Base-by-base conservation (phyloP, 495 filamentous ascomycete genomes). In the Lentithecium fluviatile region DNA sequence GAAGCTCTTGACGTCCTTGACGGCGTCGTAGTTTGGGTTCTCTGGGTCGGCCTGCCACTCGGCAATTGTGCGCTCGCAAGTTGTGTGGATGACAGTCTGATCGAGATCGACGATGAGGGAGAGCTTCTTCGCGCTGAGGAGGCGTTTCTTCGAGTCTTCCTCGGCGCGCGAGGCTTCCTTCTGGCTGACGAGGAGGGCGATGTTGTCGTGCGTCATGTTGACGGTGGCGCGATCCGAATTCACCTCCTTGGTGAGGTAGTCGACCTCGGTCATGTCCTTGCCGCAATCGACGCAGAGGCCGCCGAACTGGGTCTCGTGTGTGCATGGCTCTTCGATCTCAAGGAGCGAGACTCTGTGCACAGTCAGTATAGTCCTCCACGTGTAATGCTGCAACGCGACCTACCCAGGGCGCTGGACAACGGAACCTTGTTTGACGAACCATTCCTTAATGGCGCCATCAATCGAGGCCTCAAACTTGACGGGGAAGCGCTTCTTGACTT, bases 71-170 rank as follows among this genome's bases (percentile, higher is more conserved):
- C 91, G 93, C 58, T 99, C 94, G 67, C 97, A 93, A 47, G 91
- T 96, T 15, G 94, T 94, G 73, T 99, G 94, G 60, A 99, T 97
- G 69, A 99, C 94, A 20, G 94, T 99, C 73, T 97, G 93, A 71
- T 99, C 94, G 24, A 99, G 76, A 79, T 99, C 94, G 62, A 99
- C 94, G 23, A 99, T 94, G 19, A 99, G 78, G 15, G 90, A 95
- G 11, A 99, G 80, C 74, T 93, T 95, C 52, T 86, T 80, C 26
- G 82, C 80, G 64, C 85, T 79, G 25, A 99, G 79, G 20, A 99
- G 77, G 19, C 94, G 85, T 42, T 83, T 81, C 73, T 96, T 95
- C 20, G 90, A 80, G 68, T 94, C 87, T 67, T 91, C 85, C 75
- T 97, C 93, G 34, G 89, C 84, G 49, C 83, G 83, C 34, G 82